A percentile compares a stretch with the other conserved stretches of the same genome.
These are phyloP conservation scores for Cystofilobasidium bisporidii DNA, from an alignment of 768 basidiomycete genomes.

Conservation along the genomic window DNA sequence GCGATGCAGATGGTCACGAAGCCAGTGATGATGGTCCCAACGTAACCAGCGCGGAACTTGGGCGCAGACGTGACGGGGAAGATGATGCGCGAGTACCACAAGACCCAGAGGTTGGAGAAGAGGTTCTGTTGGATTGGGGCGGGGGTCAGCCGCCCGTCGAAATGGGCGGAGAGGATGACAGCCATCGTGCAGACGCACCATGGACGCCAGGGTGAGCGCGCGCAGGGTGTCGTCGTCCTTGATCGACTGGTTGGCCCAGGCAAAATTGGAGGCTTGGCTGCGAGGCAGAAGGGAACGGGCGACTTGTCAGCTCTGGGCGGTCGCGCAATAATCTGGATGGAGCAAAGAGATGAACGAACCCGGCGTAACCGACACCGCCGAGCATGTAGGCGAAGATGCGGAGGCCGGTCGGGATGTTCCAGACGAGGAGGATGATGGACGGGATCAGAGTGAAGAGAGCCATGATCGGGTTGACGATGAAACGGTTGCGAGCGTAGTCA, in stretches of 20 bases:
- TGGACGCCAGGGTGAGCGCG: slow-evolving; percentile 5
- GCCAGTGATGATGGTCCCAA: slow-evolving; percentile 2
- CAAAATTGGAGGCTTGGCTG: slow-evolving; percentile 15
- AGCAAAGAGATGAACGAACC: no score
- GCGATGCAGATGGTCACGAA: not conserved
- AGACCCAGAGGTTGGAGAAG: not conserved
- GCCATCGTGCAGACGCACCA: no score
- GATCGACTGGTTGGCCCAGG: slow-evolving; percentile 13
- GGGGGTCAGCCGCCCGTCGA: no score
- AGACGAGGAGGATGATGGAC: slow-evolving; percentile 9
- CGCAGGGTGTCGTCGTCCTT: slow-evolving; percentile 10
- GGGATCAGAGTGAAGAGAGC: not conserved
- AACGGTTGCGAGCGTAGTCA: slow-evolving; percentile 14
- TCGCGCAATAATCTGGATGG: no score
- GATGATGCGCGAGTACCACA: slow-evolving; percentile 5
- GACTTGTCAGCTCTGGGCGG: no score
- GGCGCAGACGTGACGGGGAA: not conserved
- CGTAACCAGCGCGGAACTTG: not conserved
- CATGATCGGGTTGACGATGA: slow-evolving; percentile 14
- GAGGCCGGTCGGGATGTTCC: slow-evolving; percentile 1
- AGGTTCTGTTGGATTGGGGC: no score
- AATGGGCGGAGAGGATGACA: no score
- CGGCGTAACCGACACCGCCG: slow-evolving; percentile 7
- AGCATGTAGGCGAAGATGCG: slow-evolving; percentile 6
- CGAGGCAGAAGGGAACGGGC: no score